Evolutionary conservation across 371 early-diverging fungal genomes (phyloP).

Genomic region (Funneliformis caledonium): DNA sequence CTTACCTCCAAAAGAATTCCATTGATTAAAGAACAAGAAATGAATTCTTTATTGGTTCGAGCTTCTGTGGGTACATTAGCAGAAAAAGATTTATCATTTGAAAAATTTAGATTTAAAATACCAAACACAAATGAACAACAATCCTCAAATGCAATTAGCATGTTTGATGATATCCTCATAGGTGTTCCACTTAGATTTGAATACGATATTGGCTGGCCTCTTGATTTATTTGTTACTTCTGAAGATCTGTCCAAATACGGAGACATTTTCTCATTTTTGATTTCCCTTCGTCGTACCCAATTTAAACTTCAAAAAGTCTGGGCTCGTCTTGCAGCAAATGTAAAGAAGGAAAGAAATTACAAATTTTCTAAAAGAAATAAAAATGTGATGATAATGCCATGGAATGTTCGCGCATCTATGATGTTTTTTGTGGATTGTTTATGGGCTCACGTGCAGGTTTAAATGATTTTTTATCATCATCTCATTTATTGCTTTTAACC

Average conservation of each 20-base stretch:
- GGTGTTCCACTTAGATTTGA: slow-evolving; percentile 61
- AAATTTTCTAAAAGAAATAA: slow-evolving; percentile 39
- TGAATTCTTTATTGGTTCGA: slow-evolving; percentile 61
- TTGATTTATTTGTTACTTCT: slow-evolving; percentile 71
- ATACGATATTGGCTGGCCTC: slow-evolving; percentile 72
- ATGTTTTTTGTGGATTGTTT: slow-evolving; percentile 73
- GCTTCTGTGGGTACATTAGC: slow-evolving; percentile 53
- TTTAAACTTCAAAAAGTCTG: slow-evolving; percentile 54
- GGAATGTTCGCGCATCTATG: slow-evolving; percentile 61
- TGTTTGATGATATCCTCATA: slow-evolving; percentile 59
- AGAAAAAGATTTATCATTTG: slow-evolving; percentile 50
- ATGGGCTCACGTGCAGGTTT: slow-evolving; percentile 78
- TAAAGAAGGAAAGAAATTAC: slow-evolving; percentile 44
- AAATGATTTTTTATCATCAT: neutral
- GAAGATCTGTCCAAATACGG: slow-evolving; percentile 64
- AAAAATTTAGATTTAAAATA: slow-evolving; percentile 40
- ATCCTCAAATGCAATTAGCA: slow-evolving; percentile 25
- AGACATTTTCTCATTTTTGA: slow-evolving; percentile 65
- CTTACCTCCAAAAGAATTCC: slow-evolving; percentile 42
- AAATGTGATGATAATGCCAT: neutral
- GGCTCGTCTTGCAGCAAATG: slow-evolving; percentile 40
- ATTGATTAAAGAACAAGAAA: slow-evolving; percentile 58
- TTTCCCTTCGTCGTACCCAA: slow-evolving; percentile 56
- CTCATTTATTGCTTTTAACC: neutral
- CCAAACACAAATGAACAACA: neutral